Base-by-base conservation (phyloP, 202 grass and related monocot genomes). In the Eragrostis tef region DNA sequence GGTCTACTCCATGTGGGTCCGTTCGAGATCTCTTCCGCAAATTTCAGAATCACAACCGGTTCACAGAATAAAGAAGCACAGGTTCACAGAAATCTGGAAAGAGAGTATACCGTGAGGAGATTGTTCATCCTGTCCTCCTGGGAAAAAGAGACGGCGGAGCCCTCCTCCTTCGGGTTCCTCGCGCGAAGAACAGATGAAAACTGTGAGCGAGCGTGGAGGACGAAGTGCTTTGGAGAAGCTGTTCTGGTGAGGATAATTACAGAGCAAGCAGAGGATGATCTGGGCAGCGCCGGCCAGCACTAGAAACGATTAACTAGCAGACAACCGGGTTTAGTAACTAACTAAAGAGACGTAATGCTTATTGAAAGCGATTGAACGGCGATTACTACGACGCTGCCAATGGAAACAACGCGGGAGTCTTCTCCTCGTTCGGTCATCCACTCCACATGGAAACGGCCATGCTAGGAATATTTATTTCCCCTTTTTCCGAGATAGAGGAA, bases 61-160 rank as follows among this genome's bases (percentile, higher is more conserved):
- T 59, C 41, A 61, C 58, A 27, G 27, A 61, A 7, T 2, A n/a
- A 64, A 4, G 13, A 83, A 17, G 54, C 39, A 72, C 12, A n/a
- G 16, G 15, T 48, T 6, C 27, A 44, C 14, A 27, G 39, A 69
- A 17, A 85, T 64, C 25, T 27, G 8, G 41, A 11, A 15, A 43
- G 72, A 17, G 22, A 7, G 26, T 49, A 73, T 90, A 93, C 91
- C 74, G 78, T 86, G 26, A 93, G 82, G 83, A 93, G 87, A 74
- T 90, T 81, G 73, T 90, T 90, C 91, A 93, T 90, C 68, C 53
- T 73, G 69, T 52, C 25, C 48, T 80, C 17, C 6, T 1, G 2
- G 9, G n/a, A 44, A 49, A 51, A 74, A n/a, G 74, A 44, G 62
- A 27, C 14, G 12, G 71, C 44, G 36, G 15, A 53, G 16, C 14